phyloP scores from a whole-genome alignment of 352 stramenopile genomes.

The Pythium aquatile region DNA sequence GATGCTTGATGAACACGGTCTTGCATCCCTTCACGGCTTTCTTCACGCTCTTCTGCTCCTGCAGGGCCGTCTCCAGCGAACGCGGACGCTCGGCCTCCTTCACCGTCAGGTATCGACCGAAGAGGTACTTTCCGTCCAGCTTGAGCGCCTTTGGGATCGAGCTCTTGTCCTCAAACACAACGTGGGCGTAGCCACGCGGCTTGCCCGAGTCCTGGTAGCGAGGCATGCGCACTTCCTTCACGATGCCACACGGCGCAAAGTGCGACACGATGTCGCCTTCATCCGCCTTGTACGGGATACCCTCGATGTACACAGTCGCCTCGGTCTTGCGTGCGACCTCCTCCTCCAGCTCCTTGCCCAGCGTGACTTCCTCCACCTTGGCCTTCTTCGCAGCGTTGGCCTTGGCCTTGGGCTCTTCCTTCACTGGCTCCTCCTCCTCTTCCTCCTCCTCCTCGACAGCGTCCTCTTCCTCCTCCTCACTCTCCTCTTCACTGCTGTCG shows the following conservation, averaged over 20 bases:
- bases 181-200: constrained; percentile 90
- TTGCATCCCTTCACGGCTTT: constrained; percentile 82
- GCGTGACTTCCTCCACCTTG: constrained; percentile 24
- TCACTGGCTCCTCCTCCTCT: constrained; percentile 61
- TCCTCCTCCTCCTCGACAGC: constrained; percentile 41
- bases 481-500: constrained; percentile 35
- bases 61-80: constrained; percentile 63
- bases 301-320: constrained; percentile 93
- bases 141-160: constrained; percentile 79
- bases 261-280: constrained; percentile 91
- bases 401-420: constrained; percentile 27
- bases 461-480: constrained; percentile 29
- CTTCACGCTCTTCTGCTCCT: constrained; percentile 66
- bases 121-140: constrained; percentile 88
- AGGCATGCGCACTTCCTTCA: constrained; percentile 93
- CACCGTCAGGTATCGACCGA: constrained; percentile 89
- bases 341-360: constrained; percentile 38
- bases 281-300: constrained; percentile 92
- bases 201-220: constrained; percentile 91
- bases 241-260: constrained; percentile 83
- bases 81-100: constrained; percentile 71
- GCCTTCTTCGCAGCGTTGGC: constrained; percentile 17
- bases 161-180: constrained; percentile 86
- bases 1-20: constrained; percentile 86
- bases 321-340: constrained; percentile 77